Evolutionary conservation across 768 basidiomycete species (phyloP).

Genomic region (Pleurotus cornucopiae): DNA sequence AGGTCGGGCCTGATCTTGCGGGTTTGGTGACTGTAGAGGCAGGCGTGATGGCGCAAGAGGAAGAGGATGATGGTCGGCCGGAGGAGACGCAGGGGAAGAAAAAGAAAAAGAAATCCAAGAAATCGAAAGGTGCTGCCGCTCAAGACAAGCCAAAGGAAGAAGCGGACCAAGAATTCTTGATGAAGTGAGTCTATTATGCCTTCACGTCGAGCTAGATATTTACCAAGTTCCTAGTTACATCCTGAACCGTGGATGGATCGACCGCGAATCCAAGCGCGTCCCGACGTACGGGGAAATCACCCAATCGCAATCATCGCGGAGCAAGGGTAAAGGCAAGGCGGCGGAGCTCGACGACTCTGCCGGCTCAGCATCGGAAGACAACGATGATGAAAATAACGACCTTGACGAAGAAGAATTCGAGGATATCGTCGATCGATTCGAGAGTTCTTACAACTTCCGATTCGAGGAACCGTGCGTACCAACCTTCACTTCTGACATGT

Average conservation of each 20-base stretch:
- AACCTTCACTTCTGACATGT: slow-evolving; percentile 1
- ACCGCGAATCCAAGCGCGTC: slow-evolving; percentile 63
- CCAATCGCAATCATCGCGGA: slow-evolving; percentile 29
- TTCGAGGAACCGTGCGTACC: slow-evolving; percentile 89
- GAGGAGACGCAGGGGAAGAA: slow-evolving; percentile 30
- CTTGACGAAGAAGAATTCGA: slow-evolving; percentile 68
- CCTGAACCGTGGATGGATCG: slow-evolving; percentile 96
- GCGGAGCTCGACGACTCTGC: slow-evolving; percentile 18
- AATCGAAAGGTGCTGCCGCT: slow-evolving; percentile 16
- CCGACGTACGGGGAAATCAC: slow-evolving; percentile 88
- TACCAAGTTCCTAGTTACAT: slow-evolving; percentile 66
- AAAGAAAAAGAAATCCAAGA: slow-evolving; percentile 24
- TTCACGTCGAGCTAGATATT: not conserved
- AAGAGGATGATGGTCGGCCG: slow-evolving; percentile 26
- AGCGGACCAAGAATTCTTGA: slow-evolving; percentile 80
- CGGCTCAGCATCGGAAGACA: slow-evolving; percentile 19
- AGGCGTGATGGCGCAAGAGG: slow-evolving; percentile 20
- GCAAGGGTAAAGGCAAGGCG: slow-evolving; percentile 22
- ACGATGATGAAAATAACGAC: slow-evolving; percentile 23
- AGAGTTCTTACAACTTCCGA: slow-evolving; percentile 96
- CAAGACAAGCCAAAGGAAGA: slow-evolving; percentile 46
- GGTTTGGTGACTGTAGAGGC: slow-evolving; percentile 59
- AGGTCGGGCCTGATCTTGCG: slow-evolving; percentile 73
- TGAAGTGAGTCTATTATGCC: slow-evolving; percentile 59
- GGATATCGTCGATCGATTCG: slow-evolving; percentile 87